Evolutionary conservation across 306 rosid species (phyloP), one percentile per base, ranked within the genome.

Genomic region (Oemleria cerasiformis): DNA sequence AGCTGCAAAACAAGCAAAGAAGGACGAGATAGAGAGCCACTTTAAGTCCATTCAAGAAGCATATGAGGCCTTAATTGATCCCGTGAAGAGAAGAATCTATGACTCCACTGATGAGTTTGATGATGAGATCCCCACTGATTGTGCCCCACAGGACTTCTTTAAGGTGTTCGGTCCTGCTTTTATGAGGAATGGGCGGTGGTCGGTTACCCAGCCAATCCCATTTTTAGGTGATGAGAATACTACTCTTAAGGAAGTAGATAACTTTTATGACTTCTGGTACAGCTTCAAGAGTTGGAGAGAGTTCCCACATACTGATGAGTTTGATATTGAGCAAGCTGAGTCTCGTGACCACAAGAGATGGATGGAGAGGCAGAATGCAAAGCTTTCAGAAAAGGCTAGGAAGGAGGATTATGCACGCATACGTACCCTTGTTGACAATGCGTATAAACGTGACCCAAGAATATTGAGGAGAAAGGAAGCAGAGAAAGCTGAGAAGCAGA

Each of bases 311-410:
- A 85, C 87, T 59, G 99, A 95, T 65, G 99, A 95, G 80, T 95
- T 80, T 85, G 99, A 95, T 78, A 80, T 91, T 44, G 99, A 95
- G 87, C 96, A 95, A 84, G 92, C 99, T 12, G 99, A 95, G 77
- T 88, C 96, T 69, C 91, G 97, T 76, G 99, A 95, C 74, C 97
- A 95, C 64, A 89, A 50, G 84, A 85, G 99, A 81, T 95, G 97
- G 97, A 95, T 95, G 97, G 99, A 95, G 81, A 95, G 99, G 82
- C 97, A 91, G 80, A 95, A 91, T 85, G 92, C 90, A 21, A 95
- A 95, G 68, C 89, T 91, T 74, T 41, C 96, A 0, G 99, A 95
- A 74, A 95, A 91, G 83, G 96, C 96, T 44, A 89, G 97, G 82
- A 95, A 95, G 84, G 99, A 95, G 74, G 99, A 95, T 45, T 79